Evolutionary conservation across 805 yeast genomes (phyloP).

Genomic region (Wickerhamiella bombiphila): DNA sequence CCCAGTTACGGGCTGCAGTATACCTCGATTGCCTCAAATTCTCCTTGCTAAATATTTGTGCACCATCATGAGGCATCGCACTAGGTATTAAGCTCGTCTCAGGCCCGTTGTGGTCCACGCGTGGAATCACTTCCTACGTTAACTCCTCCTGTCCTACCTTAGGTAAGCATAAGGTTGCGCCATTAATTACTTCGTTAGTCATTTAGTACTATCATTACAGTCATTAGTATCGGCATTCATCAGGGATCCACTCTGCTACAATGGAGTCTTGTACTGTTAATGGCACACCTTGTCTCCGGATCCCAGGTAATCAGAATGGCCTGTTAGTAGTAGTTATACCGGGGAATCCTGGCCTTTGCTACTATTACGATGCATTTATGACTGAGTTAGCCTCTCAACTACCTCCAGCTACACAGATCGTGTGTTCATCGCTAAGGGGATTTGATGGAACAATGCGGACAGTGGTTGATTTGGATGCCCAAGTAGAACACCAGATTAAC

Average conservation of each 20-base stretch:
- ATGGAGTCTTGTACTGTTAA: background rate
- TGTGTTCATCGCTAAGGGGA: constrained; percentile 57
- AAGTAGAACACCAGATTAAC: constrained; percentile 41
- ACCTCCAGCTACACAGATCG: constrained; percentile 37
- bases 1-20: background rate
- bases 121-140: no score
- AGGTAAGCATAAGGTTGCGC: no score
- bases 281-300: background rate
- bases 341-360: constrained; percentile 64
- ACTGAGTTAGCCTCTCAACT: constrained; percentile 27
- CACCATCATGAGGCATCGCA: background rate
- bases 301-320: background rate
- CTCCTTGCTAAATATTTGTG: background rate
- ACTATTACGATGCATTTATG: constrained; percentile 46
- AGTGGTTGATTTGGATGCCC: constrained; percentile 34
- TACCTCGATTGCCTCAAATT: background rate
- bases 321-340: constrained; percentile 48
- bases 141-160: no score
- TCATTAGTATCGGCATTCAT: no score
- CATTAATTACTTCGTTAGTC: no score
- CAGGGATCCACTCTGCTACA: no score
- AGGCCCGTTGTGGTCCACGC: no score
- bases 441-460: constrained; percentile 22
- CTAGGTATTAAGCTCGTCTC: no score
- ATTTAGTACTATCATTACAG: no score